Base-by-base conservation (phyloP, 140 eudicot genomes). In the Stevia rebaudiana region DNA sequence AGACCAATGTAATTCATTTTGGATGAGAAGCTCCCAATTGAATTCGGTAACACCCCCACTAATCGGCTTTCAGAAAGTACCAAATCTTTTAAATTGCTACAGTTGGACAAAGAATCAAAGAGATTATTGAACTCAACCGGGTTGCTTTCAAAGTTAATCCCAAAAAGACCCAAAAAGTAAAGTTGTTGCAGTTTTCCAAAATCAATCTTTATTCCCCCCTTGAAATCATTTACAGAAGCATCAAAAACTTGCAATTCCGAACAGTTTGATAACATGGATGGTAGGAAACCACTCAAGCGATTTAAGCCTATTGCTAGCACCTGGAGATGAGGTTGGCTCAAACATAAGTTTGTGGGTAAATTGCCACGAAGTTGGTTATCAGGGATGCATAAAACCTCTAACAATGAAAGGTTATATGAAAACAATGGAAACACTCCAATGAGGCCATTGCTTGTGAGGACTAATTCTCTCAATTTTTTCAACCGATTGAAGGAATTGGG, bases 201-300 rank as follows among this genome's bases (percentile, higher is more conserved):
- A 49, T 49, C 55, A 49, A 19, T 49, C 6, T 49, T 8, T 19
- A 49, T 19, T 8, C 30, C 1, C 15, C 55, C 55, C 55, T 19
- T 49, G 55, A 49, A 49, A 18, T 49, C 13, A 49, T 49, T 49
- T 5, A 6, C 0, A 19, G n/a, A 8, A 49, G 0, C 55, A 5
- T 49, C 55, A 19, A 49, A 49, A 9, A 1, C 1, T 49, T 8
- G 3, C 55, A 19, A 49, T 0, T 18, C n/a, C 9, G 30, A 49
- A 19, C 55, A 49, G 7, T 49, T 49, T 16, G 22, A 59, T 67
- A 72, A 16, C 3, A 71, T 65, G n/a, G 65, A 30, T 10, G 78
- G 82, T 60, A 72, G 40, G 22, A 22, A 1, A 13, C 82, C 82
- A n/a, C 17, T 33, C 6, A 76, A 56, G 41, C 10, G 28, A 48